Conservation (phyloP, 2,329 filamentous ascomycete species). For the Ophiocordyceps sinensis region DNA sequence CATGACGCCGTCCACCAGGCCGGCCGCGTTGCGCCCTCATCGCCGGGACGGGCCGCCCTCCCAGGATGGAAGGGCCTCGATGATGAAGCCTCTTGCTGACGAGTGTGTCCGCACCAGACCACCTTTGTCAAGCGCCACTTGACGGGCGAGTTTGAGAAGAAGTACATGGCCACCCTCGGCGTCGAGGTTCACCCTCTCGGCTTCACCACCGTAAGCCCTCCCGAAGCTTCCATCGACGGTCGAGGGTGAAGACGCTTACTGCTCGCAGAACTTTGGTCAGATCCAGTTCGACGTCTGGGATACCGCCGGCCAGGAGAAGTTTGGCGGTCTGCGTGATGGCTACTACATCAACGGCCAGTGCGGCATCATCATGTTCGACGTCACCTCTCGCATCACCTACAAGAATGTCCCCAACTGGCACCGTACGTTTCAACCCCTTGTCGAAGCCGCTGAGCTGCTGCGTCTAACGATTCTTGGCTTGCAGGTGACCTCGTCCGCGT, state of each 20-base stretch:
- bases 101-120: slow-evolving; percentile 44
- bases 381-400: slow-evolving; percentile 98
- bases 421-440: slow-evolving; percentile 49
- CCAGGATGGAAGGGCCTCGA: background rate
- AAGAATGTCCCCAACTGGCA: slow-evolving; percentile 99
- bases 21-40: slow-evolving; percentile 5
- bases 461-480: background rate
- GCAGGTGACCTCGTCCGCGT: slow-evolving; percentile 94
- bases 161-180: slow-evolving; percentile 99
- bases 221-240: slow-evolving; percentile 7
- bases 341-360: slow-evolving; percentile 99
- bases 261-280: slow-evolving; percentile 64
- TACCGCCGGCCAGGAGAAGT: slow-evolving; percentile 98
- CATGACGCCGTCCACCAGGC: slow-evolving; percentile 6
- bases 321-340: slow-evolving; percentile 95
- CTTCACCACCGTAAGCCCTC: slow-evolving; percentile 79
- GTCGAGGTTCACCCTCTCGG: slow-evolving; percentile 97
- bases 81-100: background rate
- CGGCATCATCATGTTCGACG: slow-evolving; percentile 99
- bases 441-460: background rate
- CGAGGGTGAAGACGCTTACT: slow-evolving; percentile 5
- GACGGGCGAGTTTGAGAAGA: slow-evolving; percentile 99
- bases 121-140: slow-evolving; percentile 99
- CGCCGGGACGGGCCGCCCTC: background rate
- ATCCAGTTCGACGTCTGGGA: slow-evolving; percentile 99